Percentiles rank a stretch among this genome's conserved stretches.
Conservation (phyloP, 257 asterid genomes). For the Dorcoceras hygrometricum region DNA sequence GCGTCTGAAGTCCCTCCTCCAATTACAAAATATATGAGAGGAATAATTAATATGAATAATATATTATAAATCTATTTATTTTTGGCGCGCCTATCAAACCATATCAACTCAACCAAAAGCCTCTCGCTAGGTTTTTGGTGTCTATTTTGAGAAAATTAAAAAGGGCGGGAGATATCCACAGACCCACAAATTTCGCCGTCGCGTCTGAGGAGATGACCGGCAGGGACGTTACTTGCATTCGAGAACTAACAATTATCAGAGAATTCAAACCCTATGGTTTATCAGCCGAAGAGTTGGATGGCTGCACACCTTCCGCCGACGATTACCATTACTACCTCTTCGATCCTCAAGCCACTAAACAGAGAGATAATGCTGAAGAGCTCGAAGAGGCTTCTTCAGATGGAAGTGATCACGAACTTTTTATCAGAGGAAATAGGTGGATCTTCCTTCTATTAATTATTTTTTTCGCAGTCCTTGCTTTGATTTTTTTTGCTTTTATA, state of each 20-base stretch:
- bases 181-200: background rate
- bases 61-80: too few relatives aligned
- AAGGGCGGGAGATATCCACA: conserved; percentile 40
- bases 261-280: conserved; percentile 80
- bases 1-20: too few relatives aligned
- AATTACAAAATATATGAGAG: too few relatives aligned
- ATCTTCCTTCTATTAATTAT: background rate
- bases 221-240: conserved; percentile 43
- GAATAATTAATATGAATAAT: too few relatives aligned
- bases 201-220: conserved; percentile 38
- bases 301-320: conserved; percentile 47
- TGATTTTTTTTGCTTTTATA: background rate
- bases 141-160: background rate
- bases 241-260: conserved; percentile 57
- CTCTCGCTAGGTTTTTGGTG: too few relatives aligned
- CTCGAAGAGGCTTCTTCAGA: conserved; percentile 33
- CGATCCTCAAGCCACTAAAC: conserved; percentile 54
- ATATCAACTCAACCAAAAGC: too few relatives aligned
- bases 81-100: too few relatives aligned
- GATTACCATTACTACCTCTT: conserved; percentile 65
- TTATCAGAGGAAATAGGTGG: conserved; percentile 67
- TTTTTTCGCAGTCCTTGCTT: background rate
- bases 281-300: conserved; percentile 70
- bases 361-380: conserved; percentile 46
- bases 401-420: conserved; percentile 75